Evolutionary conservation across 1,284 basidiomycete species (phyloP), one percentile per base, ranked within the genome.

Genomic region (Pseudozyma sp.): DNA sequence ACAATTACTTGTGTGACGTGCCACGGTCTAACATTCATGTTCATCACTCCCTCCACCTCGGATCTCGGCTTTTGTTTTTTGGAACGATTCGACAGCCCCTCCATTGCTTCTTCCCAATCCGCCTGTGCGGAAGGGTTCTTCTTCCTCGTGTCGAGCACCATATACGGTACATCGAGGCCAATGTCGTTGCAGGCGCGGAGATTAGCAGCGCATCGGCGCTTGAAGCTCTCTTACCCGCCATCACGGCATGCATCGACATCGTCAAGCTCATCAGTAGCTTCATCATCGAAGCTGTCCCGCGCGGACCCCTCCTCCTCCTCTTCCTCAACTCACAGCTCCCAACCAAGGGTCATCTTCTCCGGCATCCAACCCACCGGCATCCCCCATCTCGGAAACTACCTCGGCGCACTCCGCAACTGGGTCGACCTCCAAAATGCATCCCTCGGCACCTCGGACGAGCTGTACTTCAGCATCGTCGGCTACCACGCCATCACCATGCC

Each of bases 351-450:
- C 46, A 86, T 94, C 44, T 90, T 94, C 81, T 92, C 91, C 7
- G 93, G 92, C 8, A 94, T 93, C 42, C 92, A 92, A 79, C 91
- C 92, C 0, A 94, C 92, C 7, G 93, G 94, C 0, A 89, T 92
- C 5, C 92, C 93, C 47, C 94, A 95, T 86, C 88, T 97, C 77
- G 95, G 95, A 46, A 98, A 97, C 85, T 93, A 94, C 79, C 88
- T 97, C 2, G 95, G 95, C 7, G 94, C 94, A 0, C 87, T 96
- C 17, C 88, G 89, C 34, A 94, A 94, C 84, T 97, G 94, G 94
- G 91, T 93, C 37, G 88, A 89, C 54, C 87, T 95, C 14, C 93
- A 94, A 83, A 86, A 88, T 45, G 40, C 58, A 0, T 86, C 88
- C 39, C 88, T 90, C 0, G 77, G 82, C 7, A 86, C 87, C 0